Conservation (phyloP, 805 yeast species). For the Metschnikowia proteae region DNA sequence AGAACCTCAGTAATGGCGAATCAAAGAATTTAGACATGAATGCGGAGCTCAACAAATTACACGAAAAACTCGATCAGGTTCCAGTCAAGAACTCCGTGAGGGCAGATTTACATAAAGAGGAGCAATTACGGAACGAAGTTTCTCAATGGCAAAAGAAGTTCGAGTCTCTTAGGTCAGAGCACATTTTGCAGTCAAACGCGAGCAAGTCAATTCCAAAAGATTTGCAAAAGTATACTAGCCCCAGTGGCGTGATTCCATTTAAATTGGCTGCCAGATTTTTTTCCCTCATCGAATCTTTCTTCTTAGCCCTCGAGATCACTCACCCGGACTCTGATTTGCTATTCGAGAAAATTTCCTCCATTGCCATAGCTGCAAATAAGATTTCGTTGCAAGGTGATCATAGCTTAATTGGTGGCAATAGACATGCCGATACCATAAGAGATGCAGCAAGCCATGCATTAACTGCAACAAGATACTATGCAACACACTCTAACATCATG, state of each 20-base stretch:
- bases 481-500: conserved; percentile 56
- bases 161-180: conserved; percentile 44
- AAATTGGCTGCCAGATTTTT: conserved; percentile 44
- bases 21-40: conserved; percentile 6
- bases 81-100: conserved; percentile 15
- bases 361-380: conserved; percentile 46
- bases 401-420: conserved; percentile 12
- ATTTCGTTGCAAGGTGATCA: conserved; percentile 33
- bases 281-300: conserved; percentile 45
- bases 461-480: conserved; percentile 71
- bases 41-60: conserved; percentile 21
- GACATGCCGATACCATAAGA: conserved; percentile 46
- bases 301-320: conserved; percentile 29
- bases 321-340: conserved; percentile 34
- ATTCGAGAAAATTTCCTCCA: conserved; percentile 49
- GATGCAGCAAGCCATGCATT: conserved; percentile 72
- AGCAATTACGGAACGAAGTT: conserved; percentile 27
- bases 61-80: conserved; percentile 28
- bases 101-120: conserved; percentile 10
- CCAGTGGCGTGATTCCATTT: conserved; percentile 46
- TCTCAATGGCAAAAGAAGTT: conserved; percentile 49
- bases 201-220: conserved; percentile 20
- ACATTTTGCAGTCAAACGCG: conserved; percentile 20
- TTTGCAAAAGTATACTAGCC: conserved; percentile 27
- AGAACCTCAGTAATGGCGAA: not conserved